A percentile compares a stretch with the other conserved stretches of the same genome.
These are phyloP conservation scores for Acacia concinna DNA, from an alignment of 331 rosid species.

Conservation along the genomic window DNA sequence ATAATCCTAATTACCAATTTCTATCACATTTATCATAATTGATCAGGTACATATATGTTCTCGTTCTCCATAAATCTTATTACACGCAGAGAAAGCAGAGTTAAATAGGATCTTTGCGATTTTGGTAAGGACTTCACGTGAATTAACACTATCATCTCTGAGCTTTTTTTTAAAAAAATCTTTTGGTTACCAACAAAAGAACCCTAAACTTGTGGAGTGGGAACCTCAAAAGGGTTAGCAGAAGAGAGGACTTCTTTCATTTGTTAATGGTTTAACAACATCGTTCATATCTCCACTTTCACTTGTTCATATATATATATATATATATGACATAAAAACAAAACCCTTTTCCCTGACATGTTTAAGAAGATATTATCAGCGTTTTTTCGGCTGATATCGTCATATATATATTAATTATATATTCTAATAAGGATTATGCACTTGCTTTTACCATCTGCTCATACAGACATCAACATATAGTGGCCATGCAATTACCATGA, in stretches of 20 bases:
- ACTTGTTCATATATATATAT: constrained; percentile 11
- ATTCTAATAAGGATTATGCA: background rate
- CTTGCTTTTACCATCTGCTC: background rate
- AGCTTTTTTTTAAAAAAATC: background rate
- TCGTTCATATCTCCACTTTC: constrained; percentile 31
- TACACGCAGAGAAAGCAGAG: background rate
- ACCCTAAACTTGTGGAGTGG: constrained; percentile 15
- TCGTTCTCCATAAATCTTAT: background rate
- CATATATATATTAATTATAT: background rate
- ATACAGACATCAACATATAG: background rate
- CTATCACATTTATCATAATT: background rate
- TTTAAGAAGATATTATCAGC: background rate
- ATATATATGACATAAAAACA: constrained; percentile 13
- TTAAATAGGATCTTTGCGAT: background rate
- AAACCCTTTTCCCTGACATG: background rate
- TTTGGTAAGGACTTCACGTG: background rate
- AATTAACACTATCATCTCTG: background rate
- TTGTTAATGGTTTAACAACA: background rate
- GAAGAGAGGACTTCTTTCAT: background rate
- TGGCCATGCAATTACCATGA: background rate
- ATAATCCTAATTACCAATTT: background rate
- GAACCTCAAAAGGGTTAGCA: background rate
- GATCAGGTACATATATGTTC: too few relatives aligned
- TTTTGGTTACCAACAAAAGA: background rate
- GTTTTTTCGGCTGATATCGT: background rate